Base-by-base conservation (phyloP, 371 early-diverging fungal species). In the Mucor lusitanicus region DNA sequence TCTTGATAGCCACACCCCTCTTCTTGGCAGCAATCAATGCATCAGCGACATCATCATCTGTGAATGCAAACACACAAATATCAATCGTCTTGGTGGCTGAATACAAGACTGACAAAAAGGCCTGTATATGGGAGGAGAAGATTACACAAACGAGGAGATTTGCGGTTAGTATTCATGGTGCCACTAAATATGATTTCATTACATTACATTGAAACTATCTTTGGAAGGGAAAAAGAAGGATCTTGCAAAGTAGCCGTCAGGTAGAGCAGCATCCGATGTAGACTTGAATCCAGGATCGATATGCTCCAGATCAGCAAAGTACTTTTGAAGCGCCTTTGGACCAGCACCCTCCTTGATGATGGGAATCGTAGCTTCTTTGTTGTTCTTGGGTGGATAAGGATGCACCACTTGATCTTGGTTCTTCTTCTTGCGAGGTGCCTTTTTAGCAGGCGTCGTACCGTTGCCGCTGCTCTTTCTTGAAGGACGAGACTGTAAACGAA, bases 161-260 rank as follows among this genome's bases (percentile, higher is more conserved):
- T n/a, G 15, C 63, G n/a, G 48, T 53, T 12, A n/a, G 15, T 35
- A 35, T 37, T n/a, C n/a, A 30, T 32, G n/a, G 44, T 19, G 30
- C 32, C 46, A 55, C 11, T 3, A 42, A 61, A 39, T 39, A 23
- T 21, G 11, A 57, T 19, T 32, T 33, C 13, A 39, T 21, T 28
- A 46, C 64, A 72, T 76, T 76, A 76, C 81, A 33, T 75, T 67
- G 64, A 88, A 90, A 70, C 88, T 88, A 27, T 85, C 81, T 68
- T 88, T 85, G 12, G 87, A 87, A 7, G 89, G 90, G 71, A 90
- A 90, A 73, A 90, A 90, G 74, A 80, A 85, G 6, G 90, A 55
- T 46, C 73, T 65, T 25, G 71, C 75, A 65, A 76, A 83, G 28
- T 73, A 76, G 21, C 78, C 81, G 11, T 71, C 61, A 6, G 53